phyloP scores from a whole-genome alignment of 1,284 basidiomycete species.

The Papiliotrema terrestris region DNA sequence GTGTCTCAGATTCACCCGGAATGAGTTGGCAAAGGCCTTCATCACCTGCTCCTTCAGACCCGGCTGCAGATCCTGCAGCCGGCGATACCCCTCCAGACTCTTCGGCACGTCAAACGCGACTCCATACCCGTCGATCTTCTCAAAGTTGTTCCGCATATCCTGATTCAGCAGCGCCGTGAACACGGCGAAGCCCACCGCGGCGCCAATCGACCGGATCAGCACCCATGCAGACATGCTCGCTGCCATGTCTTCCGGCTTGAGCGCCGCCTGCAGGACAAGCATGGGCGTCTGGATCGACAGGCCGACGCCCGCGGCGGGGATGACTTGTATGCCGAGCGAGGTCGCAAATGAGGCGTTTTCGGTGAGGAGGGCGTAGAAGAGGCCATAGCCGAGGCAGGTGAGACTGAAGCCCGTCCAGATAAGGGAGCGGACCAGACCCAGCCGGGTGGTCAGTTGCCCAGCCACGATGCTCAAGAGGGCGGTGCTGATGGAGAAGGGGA shows the following conservation, averaged over 20 bases:
- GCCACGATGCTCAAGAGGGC: conserved; percentile 21
- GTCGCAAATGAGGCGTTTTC: conserved; percentile 16
- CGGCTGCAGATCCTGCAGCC: conserved; percentile 34
- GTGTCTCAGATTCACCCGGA: conserved; percentile 16
- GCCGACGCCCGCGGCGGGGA: conserved; percentile 30
- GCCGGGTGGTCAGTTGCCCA: conserved; percentile 33
- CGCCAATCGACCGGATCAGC: conserved; percentile 35
- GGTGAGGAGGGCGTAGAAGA: conserved; percentile 28
- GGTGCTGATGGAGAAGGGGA: conserved; percentile 27
- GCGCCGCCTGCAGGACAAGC: conserved; percentile 41
- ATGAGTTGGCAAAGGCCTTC: conserved; percentile 37
- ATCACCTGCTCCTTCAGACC: conserved; percentile 24
- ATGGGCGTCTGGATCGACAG: conserved; percentile 31
- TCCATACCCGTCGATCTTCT: conserved; percentile 32
- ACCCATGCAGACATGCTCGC: conserved; percentile 39
- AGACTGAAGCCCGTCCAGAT: conserved; percentile 40
- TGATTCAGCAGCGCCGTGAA: conserved; percentile 42
- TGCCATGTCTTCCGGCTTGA: conserved; percentile 48
- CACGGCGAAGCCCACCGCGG: conserved; percentile 34
- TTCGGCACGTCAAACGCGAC: conserved; percentile 31
- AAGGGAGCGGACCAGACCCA: conserved; percentile 36
- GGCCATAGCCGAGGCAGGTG: conserved; percentile 25
- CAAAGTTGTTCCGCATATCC: conserved; percentile 31
- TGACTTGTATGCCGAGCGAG: conserved; percentile 25
- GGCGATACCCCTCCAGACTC: conserved; percentile 30